Evolutionary conservation across 2,329 filamentous ascomycete species (phyloP).

Genomic region (Pestalotiopsis sp.): DNA sequence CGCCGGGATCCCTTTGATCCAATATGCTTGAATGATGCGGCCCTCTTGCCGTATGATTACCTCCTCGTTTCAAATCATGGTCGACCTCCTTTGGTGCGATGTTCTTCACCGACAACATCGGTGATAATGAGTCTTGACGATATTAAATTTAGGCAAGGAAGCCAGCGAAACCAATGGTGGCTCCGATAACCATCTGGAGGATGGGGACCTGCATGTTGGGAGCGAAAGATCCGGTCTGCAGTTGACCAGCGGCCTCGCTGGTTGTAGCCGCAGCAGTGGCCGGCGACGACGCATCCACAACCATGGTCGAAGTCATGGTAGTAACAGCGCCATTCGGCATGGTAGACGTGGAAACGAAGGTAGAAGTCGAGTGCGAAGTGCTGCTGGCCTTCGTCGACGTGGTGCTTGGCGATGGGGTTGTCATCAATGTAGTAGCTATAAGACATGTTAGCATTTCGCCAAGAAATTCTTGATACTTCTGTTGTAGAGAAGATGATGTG

Average conservation of each 20-base stretch:
- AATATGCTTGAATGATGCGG: constrained; percentile 10
- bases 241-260: constrained; percentile 19
- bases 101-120: neutral
- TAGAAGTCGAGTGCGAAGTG: constrained; percentile 15
- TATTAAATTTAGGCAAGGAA: constrained; percentile 13
- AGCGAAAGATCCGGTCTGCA: constrained; percentile 28
- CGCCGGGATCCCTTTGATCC: neutral
- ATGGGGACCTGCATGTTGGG: constrained; percentile 17
- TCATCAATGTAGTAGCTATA: constrained; percentile 7
- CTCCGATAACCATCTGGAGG: constrained; percentile 27
- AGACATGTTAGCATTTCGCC: neutral
- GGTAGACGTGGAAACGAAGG: constrained; percentile 33
- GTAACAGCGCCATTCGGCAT: constrained; percentile 31
- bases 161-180: constrained; percentile 26
- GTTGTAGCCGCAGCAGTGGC: constrained; percentile 21
- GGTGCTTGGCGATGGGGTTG: constrained; percentile 13
- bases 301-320: constrained; percentile 31
- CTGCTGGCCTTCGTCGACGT: constrained; percentile 14
- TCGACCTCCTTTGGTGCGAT: neutral
- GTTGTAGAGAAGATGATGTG: neutral
- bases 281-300: constrained; percentile 25
- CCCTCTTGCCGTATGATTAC: neutral
- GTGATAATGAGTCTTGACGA: neutral
- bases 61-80: neutral
- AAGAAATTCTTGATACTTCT: neutral